These are phyloP conservation scores for Candida krabiensis DNA, from an alignment of 805 yeast species.

Conservation along the genomic window DNA sequence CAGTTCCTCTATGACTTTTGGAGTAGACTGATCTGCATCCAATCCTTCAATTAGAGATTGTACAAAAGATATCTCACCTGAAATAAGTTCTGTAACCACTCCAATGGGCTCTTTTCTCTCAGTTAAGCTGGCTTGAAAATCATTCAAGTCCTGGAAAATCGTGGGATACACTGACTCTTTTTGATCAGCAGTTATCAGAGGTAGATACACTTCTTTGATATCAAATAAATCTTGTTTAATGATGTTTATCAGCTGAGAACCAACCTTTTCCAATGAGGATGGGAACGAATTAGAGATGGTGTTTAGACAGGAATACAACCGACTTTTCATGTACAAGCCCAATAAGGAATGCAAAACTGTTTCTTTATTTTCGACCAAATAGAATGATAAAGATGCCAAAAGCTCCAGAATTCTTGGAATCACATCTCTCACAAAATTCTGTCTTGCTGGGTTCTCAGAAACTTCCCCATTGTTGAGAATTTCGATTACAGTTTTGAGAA, in stretches of 20 bases:
- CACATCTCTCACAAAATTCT: constrained; percentile 32
- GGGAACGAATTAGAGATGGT: constrained; percentile 27
- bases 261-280: constrained; percentile 14
- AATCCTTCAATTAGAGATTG: constrained; percentile 26
- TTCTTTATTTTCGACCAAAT: constrained; percentile 4
- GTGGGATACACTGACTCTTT: constrained; percentile 3
- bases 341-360: constrained; percentile 11
- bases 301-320: constrained; percentile 29
- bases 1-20: constrained; percentile 20
- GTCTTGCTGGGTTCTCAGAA: constrained; percentile 37
- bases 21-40: constrained; percentile 9
- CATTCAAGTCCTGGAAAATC: constrained; percentile 21
- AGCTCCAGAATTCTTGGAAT: constrained; percentile 30
- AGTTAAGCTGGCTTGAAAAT: constrained; percentile 20
- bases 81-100: constrained; percentile 22
- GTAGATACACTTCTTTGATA: constrained; percentile 19
- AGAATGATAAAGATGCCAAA: constrained; percentile 14
- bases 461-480: constrained; percentile 56
- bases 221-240: constrained; percentile 20
- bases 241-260: constrained; percentile 12
- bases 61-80: constrained; percentile 33
- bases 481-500: constrained; percentile 53
- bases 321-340: constrained; percentile 26
- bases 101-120: constrained; percentile 24
- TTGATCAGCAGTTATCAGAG: constrained; percentile 11